These are phyloP conservation scores for Stenogyne calaminthoides DNA, from an alignment of 305 asterid species.

Conservation along the genomic window DNA sequence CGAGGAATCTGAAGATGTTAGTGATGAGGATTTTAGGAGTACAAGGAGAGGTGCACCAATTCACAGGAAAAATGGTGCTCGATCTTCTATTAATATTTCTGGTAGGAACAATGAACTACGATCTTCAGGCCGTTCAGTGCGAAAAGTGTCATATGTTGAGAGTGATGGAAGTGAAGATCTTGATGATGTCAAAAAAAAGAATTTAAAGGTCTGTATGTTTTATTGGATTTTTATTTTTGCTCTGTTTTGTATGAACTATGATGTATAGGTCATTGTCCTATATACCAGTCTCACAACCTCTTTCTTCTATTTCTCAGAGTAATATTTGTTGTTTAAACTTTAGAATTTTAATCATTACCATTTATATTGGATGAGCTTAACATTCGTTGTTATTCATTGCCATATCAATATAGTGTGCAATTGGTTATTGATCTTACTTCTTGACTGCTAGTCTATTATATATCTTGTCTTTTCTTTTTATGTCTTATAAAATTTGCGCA, in stretches of 20 bases:
- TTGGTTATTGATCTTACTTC: neutral
- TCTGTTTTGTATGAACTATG: slow-evolving; percentile 2
- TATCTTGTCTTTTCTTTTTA: slow-evolving; percentile 2
- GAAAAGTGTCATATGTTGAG: slow-evolving; percentile 95
- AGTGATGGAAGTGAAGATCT: slow-evolving; percentile 95
- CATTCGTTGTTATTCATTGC: neutral
- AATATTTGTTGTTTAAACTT: slow-evolving; percentile 18
- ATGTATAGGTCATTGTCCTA: neutral
- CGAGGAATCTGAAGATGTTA: slow-evolving; percentile 70
- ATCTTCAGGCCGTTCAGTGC: slow-evolving; percentile 85
- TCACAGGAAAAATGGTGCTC: slow-evolving; percentile 62
- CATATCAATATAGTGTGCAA: neutral
- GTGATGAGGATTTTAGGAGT: slow-evolving; percentile 72
- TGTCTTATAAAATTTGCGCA: neutral
- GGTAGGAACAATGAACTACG: slow-evolving; percentile 68
- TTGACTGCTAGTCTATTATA: neutral
- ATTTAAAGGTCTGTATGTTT: slow-evolving; percentile 66
- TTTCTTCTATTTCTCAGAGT: neutral
- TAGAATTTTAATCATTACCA: neutral
- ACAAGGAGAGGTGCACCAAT: slow-evolving; percentile 56
- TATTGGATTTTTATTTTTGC: slow-evolving; percentile 21
- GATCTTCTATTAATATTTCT: slow-evolving; percentile 51
- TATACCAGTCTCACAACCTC: neutral
- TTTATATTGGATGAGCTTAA: neutral
- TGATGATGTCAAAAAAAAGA: slow-evolving; percentile 72